These are phyloP conservation scores for Termitomyces sp. DNA, from an alignment of 1,284 basidiomycete species.

Conservation along the genomic window DNA sequence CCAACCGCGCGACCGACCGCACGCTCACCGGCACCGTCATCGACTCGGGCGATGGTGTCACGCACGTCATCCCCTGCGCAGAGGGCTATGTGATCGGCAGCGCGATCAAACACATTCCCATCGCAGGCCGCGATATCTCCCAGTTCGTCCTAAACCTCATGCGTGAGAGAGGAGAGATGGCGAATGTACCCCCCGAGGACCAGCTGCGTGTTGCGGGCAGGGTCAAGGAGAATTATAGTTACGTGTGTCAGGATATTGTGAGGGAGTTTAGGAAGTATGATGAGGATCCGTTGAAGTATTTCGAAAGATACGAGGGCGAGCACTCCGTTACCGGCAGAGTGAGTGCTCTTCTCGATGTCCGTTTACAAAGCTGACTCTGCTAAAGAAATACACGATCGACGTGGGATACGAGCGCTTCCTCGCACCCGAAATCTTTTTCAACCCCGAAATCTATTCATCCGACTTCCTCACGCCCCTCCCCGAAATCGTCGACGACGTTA, in stretches of 20 bases:
- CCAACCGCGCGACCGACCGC: conserved; percentile 87
- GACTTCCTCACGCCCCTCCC: conserved; percentile 98
- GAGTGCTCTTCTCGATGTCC: conserved; percentile 26
- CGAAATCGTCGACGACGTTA: conserved; percentile 94
- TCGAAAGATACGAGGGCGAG: conserved; percentile 91
- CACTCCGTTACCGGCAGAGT: conserved; percentile 90
- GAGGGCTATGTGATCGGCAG: conserved; percentile 99
- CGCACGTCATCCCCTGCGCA: conserved; percentile 93
- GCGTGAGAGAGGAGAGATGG: conserved; percentile 92
- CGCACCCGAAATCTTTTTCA: conserved; percentile 99
- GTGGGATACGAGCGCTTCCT: conserved; percentile 99
- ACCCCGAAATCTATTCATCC: conserved; percentile 97
- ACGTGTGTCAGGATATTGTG: conserved; percentile 99
- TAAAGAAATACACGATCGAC: conserved; percentile 84
- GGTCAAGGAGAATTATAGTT: conserved; percentile 98
- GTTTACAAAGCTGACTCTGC: neutral
- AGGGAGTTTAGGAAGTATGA: conserved; percentile 99
- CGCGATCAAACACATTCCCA: conserved; percentile 98
- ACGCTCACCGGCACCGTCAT: conserved; percentile 97
- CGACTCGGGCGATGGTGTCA: conserved; percentile 98
- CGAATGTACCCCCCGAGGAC: conserved; percentile 92
- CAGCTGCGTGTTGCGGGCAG: conserved; percentile 88
- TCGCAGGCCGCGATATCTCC: conserved; percentile 96
- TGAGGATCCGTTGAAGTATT: conserved; percentile 93
- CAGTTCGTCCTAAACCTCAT: conserved; percentile 96